Conservation (phyloP, 352 stramenopile genomes). For the Pythium utonaiense region DNA sequence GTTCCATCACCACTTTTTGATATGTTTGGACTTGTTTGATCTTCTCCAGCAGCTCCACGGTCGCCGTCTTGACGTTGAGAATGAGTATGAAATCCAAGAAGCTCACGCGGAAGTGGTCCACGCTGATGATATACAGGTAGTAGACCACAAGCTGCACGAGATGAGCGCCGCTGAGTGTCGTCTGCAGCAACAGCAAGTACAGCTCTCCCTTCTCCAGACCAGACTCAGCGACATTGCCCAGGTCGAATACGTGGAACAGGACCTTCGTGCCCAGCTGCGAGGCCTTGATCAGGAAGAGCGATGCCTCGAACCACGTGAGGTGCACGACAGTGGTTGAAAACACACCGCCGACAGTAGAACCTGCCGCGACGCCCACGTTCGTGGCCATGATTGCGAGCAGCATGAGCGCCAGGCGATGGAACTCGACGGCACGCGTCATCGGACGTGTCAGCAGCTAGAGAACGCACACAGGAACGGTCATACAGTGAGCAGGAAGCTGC, state of each 20-base stretch:
- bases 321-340: slow-evolving; percentile 57
- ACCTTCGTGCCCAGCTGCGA: slow-evolving; percentile 68
- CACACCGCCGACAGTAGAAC: slow-evolving; percentile 34
- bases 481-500: no score
- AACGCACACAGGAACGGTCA: neutral
- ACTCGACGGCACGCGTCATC: slow-evolving; percentile 51
- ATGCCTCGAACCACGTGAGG: slow-evolving; percentile 74
- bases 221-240: slow-evolving; percentile 29
- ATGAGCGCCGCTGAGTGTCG: slow-evolving; percentile 52
- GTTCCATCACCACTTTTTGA: slow-evolving; percentile 64
- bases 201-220: slow-evolving; percentile 63
- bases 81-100: slow-evolving; percentile 80
- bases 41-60: slow-evolving; percentile 60
- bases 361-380: slow-evolving; percentile 37
- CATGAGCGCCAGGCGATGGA: slow-evolving; percentile 51
- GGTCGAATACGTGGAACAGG: slow-evolving; percentile 54
- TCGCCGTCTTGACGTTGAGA: slow-evolving; percentile 80
- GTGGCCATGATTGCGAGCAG: slow-evolving; percentile 35
- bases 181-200: slow-evolving; percentile 63
- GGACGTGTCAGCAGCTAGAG: slow-evolving; percentile 51
- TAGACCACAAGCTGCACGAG: slow-evolving; percentile 69
- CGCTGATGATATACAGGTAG: slow-evolving; percentile 79
- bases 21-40: slow-evolving; percentile 64
- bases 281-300: slow-evolving; percentile 60
- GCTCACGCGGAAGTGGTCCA: slow-evolving; percentile 75